A percentile compares a stretch with the other conserved stretches of the same genome.
Conservation (phyloP, 768 basidiomycete species). For the Suillus variegatus region DNA sequence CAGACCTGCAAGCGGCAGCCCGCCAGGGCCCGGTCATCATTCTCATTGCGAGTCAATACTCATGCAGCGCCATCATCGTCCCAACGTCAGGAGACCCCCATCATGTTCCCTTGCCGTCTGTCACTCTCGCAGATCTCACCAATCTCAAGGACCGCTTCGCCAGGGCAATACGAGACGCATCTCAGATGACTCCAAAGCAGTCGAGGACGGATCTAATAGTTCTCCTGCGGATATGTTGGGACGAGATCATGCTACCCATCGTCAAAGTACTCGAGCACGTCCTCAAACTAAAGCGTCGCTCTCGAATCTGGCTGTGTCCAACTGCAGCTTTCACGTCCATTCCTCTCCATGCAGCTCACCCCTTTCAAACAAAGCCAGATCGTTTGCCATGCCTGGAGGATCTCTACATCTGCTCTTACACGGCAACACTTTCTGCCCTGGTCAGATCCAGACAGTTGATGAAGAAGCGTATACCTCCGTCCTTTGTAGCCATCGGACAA, state of each 20-base stretch:
- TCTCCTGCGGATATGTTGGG: too few relatives aligned
- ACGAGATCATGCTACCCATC: too few relatives aligned
- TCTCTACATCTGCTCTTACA: background rate
- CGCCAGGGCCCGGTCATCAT: background rate
- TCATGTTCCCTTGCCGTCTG: background rate
- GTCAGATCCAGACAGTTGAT: background rate
- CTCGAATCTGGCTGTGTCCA: too few relatives aligned
- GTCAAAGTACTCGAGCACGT: too few relatives aligned
- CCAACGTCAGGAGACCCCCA: background rate
- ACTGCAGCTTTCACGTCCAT: too few relatives aligned
- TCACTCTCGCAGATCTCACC: conserved; percentile 4
- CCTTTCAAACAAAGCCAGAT: too few relatives aligned
- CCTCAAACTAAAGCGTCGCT: background rate
- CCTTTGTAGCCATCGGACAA: background rate
- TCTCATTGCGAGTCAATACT: background rate
- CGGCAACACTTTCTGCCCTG: background rate
- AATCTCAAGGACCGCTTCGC: conserved; percentile 10
- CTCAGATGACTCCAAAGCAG: too few relatives aligned
- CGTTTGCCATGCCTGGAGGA: background rate
- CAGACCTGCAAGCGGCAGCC: background rate
- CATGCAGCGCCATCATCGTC: background rate
- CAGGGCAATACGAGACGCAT: conserved; percentile 4
- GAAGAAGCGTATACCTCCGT: background rate
- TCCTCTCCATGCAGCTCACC: too few relatives aligned
- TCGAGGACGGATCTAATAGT: too few relatives aligned